Conservation (phyloP, 768 basidiomycete species). For the Tulasnella sp. region DNA sequence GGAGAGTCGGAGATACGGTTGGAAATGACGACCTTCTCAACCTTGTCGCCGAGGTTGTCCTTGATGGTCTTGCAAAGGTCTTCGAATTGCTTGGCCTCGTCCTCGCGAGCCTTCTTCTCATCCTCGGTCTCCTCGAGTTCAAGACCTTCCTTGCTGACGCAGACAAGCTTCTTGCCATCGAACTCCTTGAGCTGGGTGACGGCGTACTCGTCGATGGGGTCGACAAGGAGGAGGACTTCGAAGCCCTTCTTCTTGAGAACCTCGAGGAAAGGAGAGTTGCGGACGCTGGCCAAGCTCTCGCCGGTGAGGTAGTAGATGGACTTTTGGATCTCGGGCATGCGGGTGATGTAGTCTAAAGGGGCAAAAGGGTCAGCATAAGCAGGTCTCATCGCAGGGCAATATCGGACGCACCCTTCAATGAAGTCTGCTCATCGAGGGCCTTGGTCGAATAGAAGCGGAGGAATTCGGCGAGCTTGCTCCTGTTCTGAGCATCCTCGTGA, state of each 20-base stretch:
- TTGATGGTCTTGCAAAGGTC: slow-evolving; percentile 93
- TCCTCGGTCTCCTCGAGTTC: slow-evolving; percentile 99
- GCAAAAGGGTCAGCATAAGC: neutral
- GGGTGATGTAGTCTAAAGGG: slow-evolving; percentile 88
- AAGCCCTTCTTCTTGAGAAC: slow-evolving; percentile 99
- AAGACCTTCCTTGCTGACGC: slow-evolving; percentile 97
- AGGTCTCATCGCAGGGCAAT: slow-evolving; percentile 18
- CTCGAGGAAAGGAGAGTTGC: slow-evolving; percentile 98
- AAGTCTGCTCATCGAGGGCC: slow-evolving; percentile 81
- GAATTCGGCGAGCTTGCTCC: slow-evolving; percentile 98
- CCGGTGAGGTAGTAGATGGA: slow-evolving; percentile 99
- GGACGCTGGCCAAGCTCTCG: slow-evolving; percentile 85
- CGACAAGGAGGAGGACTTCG: slow-evolving; percentile 93
- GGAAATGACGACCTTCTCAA: slow-evolving; percentile 97
- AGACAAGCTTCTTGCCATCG: slow-evolving; percentile 94
- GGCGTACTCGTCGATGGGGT: slow-evolving; percentile 99
- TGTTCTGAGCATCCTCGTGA: slow-evolving; percentile 98
- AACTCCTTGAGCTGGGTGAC: slow-evolving; percentile 99
- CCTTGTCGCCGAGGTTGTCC: slow-evolving; percentile 98
- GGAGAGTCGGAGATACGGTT: slow-evolving; percentile 98
- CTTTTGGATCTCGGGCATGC: slow-evolving; percentile 98
- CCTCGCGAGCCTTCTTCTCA: slow-evolving; percentile 88
- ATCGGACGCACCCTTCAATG: slow-evolving; percentile 72
- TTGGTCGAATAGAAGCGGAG: slow-evolving; percentile 98
- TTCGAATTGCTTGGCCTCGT: slow-evolving; percentile 73